Base-by-base conservation (phyloP, 768 basidiomycete species). In the Rhizopogon vulgaris region DNA sequence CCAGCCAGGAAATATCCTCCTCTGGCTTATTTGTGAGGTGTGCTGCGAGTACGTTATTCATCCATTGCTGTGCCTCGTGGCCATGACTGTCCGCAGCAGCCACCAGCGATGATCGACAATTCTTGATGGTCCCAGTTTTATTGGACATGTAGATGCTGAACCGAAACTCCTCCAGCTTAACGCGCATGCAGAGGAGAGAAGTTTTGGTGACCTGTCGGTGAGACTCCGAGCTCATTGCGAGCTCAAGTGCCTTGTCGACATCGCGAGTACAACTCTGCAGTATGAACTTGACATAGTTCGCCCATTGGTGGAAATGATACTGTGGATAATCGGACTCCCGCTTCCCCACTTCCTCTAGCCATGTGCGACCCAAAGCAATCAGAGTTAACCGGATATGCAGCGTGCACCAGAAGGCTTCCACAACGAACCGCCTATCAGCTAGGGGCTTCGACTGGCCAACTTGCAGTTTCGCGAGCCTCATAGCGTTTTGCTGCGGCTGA, bases 321-420 rank as follows among this genome's bases (percentile, higher is more conserved):
- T 55, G 52, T 34, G 52, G 56, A 51, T 67, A 47, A n/a, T 53
- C 52, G 3, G 53, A 38, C 14, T 55, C 58, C 39, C 59, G 56
- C 32, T 59, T 37, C 36, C 56, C 41, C 15, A 75, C 51, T 5
- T 63, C 64, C 0, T 73, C 67, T 32, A 79, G 60, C 71, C 78
- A 78, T 0, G 58, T 49, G 24, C 52, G 61, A 2, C 73, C 75
- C 52, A 85, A 56, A 37, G 76, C 64, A n/a, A 65, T 71, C 25
- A 88, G 63, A 8, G 67, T 59, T 52, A 83, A 71, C 3, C 84
- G 78, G 25, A 84, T 67, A 25, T 79, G 65, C 37, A 87, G 61
- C 6, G 78, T 77, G 10, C 66, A 56, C 75, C 78, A 80, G 48
- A 83, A 71, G 0, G 82, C 83, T 60, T 86, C 84, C 7, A 85